Conservation (phyloP, 176 grass and related monocot genomes). For the Stipa capillata region DNA sequence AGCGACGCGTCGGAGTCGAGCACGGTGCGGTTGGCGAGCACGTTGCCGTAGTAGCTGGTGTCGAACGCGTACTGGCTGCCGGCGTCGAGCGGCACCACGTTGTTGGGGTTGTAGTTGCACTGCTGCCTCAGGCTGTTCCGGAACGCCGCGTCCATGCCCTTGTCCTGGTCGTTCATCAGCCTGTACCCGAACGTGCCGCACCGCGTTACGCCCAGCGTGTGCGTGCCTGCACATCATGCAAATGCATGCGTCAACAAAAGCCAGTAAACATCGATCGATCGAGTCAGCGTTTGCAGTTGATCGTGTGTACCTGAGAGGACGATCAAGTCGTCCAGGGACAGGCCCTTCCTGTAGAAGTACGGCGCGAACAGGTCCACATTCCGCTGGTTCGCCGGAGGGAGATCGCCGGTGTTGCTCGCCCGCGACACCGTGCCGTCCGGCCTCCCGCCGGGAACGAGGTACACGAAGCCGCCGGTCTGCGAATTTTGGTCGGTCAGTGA, state of each 20-base stretch:
- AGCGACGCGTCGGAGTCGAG: constrained; percentile 50
- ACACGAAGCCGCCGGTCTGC: constrained; percentile 42
- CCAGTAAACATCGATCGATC: not conserved
- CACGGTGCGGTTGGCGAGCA: constrained; percentile 31
- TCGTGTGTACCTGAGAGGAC: constrained; percentile 55
- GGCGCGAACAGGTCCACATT: constrained; percentile 22
- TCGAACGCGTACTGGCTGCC: constrained; percentile 29
- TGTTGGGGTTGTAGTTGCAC: constrained; percentile 25
- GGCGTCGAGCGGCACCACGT: constrained; percentile 28
- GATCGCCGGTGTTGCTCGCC: constrained; percentile 11
- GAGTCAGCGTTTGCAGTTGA: not conserved
- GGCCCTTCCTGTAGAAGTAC: constrained; percentile 28
- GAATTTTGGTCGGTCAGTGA: not conserved
- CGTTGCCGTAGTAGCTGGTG: constrained; percentile 37
- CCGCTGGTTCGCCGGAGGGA: constrained; percentile 18
- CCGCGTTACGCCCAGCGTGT: constrained; percentile 15
- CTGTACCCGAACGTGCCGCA: constrained; percentile 26
- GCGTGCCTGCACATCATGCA: constrained; percentile 12
- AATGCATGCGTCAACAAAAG: not conserved
- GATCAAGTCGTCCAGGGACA: constrained; percentile 54
- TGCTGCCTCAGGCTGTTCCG: constrained; percentile 5
- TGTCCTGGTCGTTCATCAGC: constrained; percentile 20
- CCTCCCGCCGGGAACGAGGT: constrained; percentile 37
- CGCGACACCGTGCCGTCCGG: constrained; percentile 52
- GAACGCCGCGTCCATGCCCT: constrained; percentile 26